Conservation (phyloP, 2,329 filamentous ascomycete species). For the Diplodia scrobiculata region DNA sequence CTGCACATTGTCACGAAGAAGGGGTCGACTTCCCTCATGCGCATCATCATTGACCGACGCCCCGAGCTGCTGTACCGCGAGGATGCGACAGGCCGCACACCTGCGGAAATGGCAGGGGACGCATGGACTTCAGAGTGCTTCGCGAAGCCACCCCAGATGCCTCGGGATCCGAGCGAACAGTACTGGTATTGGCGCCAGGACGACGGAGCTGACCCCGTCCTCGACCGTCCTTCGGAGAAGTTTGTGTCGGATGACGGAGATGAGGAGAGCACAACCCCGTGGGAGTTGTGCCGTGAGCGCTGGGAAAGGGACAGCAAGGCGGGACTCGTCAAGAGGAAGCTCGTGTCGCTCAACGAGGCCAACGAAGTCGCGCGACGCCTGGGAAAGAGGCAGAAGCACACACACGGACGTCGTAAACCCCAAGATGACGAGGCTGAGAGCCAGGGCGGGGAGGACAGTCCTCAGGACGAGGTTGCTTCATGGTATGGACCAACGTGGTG, state of each 20-base stretch:
- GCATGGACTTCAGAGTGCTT: constrained; percentile 48
- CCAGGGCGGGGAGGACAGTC: neutral
- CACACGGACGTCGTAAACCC: neutral
- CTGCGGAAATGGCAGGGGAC: constrained; percentile 67
- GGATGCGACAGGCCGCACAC: constrained; percentile 74
- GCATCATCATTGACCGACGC: constrained; percentile 57
- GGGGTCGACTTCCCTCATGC: constrained; percentile 44
- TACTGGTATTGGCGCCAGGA: neutral
- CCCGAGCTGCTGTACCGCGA: constrained; percentile 68
- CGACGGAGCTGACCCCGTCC: neutral
- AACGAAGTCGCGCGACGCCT: constrained; percentile 62
- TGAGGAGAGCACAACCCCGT: constrained; percentile 33
- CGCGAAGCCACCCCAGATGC: constrained; percentile 31
- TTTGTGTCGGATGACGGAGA: constrained; percentile 34
- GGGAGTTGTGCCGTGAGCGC: constrained; percentile 44
- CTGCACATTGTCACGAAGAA: constrained; percentile 60
- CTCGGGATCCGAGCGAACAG: constrained; percentile 27
- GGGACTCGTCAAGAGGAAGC: constrained; percentile 49
- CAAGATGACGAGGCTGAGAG: neutral
- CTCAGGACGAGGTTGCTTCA: neutral
- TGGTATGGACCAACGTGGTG: constrained; percentile 10
- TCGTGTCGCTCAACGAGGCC: constrained; percentile 61
- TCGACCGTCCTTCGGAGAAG: neutral
- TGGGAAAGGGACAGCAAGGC: constrained; percentile 32
- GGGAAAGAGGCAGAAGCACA: constrained; percentile 34